Evolutionary conservation across 2,329 filamentous ascomycete species (phyloP).

Genomic region (Fusarium euwallaceae): DNA sequence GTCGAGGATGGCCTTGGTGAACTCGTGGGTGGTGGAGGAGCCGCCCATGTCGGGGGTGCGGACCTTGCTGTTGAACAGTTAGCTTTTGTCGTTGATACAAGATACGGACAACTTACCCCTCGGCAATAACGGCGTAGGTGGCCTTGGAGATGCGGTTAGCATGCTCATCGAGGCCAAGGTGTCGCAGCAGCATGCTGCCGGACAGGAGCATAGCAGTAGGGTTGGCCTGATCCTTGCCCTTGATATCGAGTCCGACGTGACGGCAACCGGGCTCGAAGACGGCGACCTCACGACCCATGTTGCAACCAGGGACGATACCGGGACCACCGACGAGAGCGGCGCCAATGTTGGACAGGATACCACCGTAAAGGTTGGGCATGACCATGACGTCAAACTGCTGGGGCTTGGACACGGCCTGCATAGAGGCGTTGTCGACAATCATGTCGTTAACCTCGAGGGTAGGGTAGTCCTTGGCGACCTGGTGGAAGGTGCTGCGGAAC

Average conservation of each 20-base stretch:
- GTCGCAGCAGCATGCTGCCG: conserved; percentile 95
- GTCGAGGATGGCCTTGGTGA: conserved; percentile 92
- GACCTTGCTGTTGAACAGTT: conserved; percentile 73
- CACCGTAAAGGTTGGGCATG: conserved; percentile 99
- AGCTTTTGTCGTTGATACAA: conserved; percentile 47
- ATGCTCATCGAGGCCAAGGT: conserved; percentile 97
- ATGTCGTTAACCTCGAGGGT: conserved; percentile 97
- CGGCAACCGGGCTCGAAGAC: conserved; percentile 99
- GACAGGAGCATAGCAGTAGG: conserved; percentile 95
- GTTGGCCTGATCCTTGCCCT: conserved; percentile 99
- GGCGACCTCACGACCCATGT: conserved; percentile 98
- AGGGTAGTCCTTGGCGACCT: conserved; percentile 93
- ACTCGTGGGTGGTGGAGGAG: conserved; percentile 88
- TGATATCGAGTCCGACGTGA: conserved; percentile 99
- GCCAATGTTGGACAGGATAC: conserved; percentile 98
- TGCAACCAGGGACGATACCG: conserved; percentile 97
- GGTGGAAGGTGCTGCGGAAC: conserved; percentile 97
- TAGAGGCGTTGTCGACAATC: conserved; percentile 99
- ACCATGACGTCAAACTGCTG: conserved; percentile 99
- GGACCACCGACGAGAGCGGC: conserved; percentile 97
- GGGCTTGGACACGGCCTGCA: conserved; percentile 96
- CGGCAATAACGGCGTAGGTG: conserved; percentile 81
- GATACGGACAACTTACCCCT: conserved; percentile 75
- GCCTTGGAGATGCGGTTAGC: conserved; percentile 98
- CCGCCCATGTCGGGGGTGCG: conserved; percentile 98